Base-by-base conservation (phyloP, 352 stramenopile species). In the Plasmopara viticola region DNA sequence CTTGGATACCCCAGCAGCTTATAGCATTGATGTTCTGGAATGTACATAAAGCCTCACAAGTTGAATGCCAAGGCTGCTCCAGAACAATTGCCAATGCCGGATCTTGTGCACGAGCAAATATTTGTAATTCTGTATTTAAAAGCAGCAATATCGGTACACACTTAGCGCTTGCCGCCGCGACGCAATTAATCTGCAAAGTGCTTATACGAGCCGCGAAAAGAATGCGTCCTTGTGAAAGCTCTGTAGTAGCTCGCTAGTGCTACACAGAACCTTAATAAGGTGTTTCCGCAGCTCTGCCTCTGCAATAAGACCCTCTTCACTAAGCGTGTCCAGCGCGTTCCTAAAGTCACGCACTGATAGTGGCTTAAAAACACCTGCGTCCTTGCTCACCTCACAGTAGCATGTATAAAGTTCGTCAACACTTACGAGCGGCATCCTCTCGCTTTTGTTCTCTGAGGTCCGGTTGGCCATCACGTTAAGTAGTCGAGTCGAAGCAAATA, bases 191-290 rank as follows among this genome's bases (percentile, higher is more conserved):
- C 3, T 25, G 20, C 20, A 25, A 25, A 25, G 1, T 14, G 9
- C 5, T 63, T 80, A 90, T 34, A 90, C 64, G 41, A 93, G 66
- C 9, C 78, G 64, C 17, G 78, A 73, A 53, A 94, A 90, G 69
- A 80, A 94, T 20, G 68, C 47, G 47, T 94, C 78, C 51, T 75
- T 74, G 37, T 70, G 72, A 60, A 94, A 90, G 53, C 64, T 70
- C 55, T 88, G 77, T 18, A 86, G 55, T 34, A 90, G 51, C 25
- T 91, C 77, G 39, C 75, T 89, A 9, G 75, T 69, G 33, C 62
- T 84, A 39, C 74, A 80, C 9, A 80, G 53, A n/a, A 91, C 63
- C 61, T 90, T 90, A 44, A 94, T 64, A 39, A 87, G 60, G 48
- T 86, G 71, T 56, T 84, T 84, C 57, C 87, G 84, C 43, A 86